Conservation (phyloP, 164 flowering plant species). For the Platanus orientalis region DNA sequence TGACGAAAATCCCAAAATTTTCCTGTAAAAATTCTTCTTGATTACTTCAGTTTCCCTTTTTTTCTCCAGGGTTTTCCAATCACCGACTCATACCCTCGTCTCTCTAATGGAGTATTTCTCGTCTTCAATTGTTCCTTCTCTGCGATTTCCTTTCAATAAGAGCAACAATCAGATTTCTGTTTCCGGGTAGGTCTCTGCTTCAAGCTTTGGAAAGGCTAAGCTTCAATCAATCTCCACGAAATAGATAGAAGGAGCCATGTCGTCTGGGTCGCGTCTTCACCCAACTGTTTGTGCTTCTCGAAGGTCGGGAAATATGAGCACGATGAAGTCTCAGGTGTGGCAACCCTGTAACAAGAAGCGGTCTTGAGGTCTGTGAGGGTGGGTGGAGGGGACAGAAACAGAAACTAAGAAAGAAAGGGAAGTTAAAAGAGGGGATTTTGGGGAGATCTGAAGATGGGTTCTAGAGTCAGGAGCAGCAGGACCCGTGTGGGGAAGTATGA, state of each 20-base stretch:
- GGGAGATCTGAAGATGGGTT: neutral
- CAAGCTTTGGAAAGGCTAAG: neutral
- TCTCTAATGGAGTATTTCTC: no score
- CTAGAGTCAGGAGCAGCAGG: constrained; percentile 7
- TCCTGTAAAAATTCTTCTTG: no score
- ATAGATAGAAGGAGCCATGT: neutral
- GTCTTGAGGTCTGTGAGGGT: constrained; percentile 2
- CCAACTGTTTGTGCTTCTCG: neutral
- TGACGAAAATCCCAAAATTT: no score
- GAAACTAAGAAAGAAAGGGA: neutral
- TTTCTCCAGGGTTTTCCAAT: no score
- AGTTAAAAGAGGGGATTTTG: neutral
- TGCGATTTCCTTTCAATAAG: neutral
- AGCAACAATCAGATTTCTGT: neutral
- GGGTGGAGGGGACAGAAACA: neutral
- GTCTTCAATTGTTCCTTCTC: neutral
- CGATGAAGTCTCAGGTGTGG: constrained; percentile 42
- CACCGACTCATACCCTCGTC: no score
- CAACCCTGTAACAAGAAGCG: constrained; percentile 49
- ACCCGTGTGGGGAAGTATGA: constrained; percentile 77
- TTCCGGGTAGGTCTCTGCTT: neutral
- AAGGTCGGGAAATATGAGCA: constrained; percentile 22
- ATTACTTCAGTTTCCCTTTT: no score
- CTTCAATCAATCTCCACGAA: neutral
- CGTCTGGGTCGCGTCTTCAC: no score